These are phyloP conservation scores for Xylaria palmicola DNA, from an alignment of 495 filamentous ascomycete genomes.

Conservation along the genomic window DNA sequence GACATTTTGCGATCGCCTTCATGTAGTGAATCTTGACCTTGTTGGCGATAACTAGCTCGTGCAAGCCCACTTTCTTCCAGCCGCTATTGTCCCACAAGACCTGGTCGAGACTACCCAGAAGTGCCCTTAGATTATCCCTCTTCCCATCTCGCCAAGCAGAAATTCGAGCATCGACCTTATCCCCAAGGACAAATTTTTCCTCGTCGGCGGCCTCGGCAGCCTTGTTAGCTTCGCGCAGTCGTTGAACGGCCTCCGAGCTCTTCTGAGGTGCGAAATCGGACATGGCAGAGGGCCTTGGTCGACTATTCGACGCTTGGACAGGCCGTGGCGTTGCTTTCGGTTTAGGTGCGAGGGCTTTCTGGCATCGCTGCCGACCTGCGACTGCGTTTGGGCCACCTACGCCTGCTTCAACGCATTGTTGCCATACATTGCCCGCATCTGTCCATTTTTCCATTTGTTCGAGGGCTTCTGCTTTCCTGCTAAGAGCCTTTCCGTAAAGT, in stretches of 20 bases:
- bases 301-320: conserved; percentile 29
- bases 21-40: conserved; percentile 98
- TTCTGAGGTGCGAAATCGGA: conserved; percentile 39
- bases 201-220: conserved; percentile 81
- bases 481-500: conserved; percentile 88
- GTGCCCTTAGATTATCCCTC: conserved; percentile 84
- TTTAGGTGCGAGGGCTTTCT: conserved; percentile 72
- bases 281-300: conserved; percentile 48
- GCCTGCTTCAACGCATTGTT: conserved; percentile 74
- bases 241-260: conserved; percentile 66
- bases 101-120: conserved; percentile 82
- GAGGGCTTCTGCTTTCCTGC: conserved; percentile 90
- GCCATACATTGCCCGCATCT: conserved; percentile 80
- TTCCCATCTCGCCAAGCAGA: conserved; percentile 82
- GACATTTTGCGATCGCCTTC: conserved; percentile 98
- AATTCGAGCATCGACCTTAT: conserved; percentile 77
- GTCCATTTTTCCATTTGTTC: conserved; percentile 94
- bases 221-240: conserved; percentile 76
- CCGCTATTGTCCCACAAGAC: conserved; percentile 90
- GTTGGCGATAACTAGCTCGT: conserved; percentile 81
- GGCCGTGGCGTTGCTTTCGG: conserved; percentile 39
- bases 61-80: conserved; percentile 96
- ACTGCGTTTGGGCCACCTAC: conserved; percentile 80
- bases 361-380: conserved; percentile 85
- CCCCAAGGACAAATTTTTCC: conserved; percentile 86